Percentiles rank a stretch among this genome's conserved stretches.
Evolutionary conservation across 192 early-diverging fungal genomes (phyloP).

Genomic region (Chytriomyces sp.): DNA sequence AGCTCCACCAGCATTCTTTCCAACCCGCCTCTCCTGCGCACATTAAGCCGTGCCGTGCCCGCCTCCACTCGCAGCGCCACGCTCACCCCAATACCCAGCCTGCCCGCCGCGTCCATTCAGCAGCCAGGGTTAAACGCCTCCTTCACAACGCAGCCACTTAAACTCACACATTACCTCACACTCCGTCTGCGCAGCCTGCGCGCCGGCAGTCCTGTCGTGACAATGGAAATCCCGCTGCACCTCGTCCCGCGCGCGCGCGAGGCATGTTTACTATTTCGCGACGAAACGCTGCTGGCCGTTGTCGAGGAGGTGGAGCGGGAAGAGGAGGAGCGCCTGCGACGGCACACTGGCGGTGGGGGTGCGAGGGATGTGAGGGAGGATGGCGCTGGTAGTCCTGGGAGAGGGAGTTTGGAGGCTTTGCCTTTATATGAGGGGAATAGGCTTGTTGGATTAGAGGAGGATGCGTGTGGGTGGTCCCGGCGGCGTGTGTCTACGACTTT

Average conservation of each 20-base stretch:
- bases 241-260: background rate
- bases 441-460: too few relatives aligned
- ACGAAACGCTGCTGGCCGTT: slow-evolving; percentile 5
- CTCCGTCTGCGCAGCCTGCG: background rate
- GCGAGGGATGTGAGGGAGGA: too few relatives aligned
- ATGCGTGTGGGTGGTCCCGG: too few relatives aligned
- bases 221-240: slow-evolving; percentile 14
- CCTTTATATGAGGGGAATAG: slow-evolving; percentile 32
- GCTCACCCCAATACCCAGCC: background rate
- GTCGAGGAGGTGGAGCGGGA: slow-evolving; percentile 34
- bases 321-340: slow-evolving; percentile 14
- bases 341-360: too few relatives aligned
- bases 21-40: background rate
- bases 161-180: slow-evolving; percentile 14
- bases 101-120: background rate
- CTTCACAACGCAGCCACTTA: slow-evolving; percentile 17
- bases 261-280: slow-evolving; percentile 9
- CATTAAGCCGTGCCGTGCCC: background rate
- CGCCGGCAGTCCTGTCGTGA: background rate
- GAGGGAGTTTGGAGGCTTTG: slow-evolving; percentile 27
- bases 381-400: too few relatives aligned
- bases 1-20: background rate
- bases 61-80: background rate
- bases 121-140: slow-evolving; percentile 26
- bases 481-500: too few relatives aligned